phyloP scores from a whole-genome alignment of 345 rosid species.

The Cardiospermum halicacabum region DNA sequence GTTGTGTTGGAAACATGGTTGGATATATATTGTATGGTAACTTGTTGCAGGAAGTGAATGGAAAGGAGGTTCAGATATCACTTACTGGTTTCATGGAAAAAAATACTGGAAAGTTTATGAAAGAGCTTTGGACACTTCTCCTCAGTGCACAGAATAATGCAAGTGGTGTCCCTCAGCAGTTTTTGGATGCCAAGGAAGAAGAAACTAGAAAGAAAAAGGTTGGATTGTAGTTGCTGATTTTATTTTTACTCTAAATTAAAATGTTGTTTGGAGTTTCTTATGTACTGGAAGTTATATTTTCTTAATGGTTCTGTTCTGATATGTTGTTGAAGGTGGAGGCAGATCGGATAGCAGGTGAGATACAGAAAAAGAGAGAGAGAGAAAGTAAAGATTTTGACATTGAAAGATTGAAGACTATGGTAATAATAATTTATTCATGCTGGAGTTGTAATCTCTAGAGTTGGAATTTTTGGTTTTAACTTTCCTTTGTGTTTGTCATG shows the following conservation, averaged over 20 bases:
- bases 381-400: conserved; percentile 53
- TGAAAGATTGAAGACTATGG: conserved; percentile 58
- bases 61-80: conserved; percentile 81
- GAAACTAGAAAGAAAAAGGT: conserved; percentile 79
- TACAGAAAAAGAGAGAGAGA: conserved; percentile 61
- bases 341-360: conserved; percentile 50
- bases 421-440: conserved; percentile 70
- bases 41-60: conserved; percentile 65
- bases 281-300: not conserved
- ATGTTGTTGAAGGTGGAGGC: conserved; percentile 60
- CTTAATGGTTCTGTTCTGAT: conserved; percentile 11
- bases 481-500: conserved; percentile 64
- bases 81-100: conserved; percentile 99
- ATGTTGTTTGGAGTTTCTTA: not conserved
- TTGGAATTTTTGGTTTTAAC: conserved; percentile 62
- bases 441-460: conserved; percentile 42
- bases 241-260: conserved; percentile 13
- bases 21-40: not conserved
- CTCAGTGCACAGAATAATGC: conserved; percentile 83
- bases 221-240: too few relatives aligned
- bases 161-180: conserved; percentile 90
- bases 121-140: conserved; percentile 94
- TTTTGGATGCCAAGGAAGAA: conserved; percentile 83
- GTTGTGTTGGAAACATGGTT: not conserved
- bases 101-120: conserved; percentile 91